Evolutionary conservation across 345 rosid genomes (phyloP), one percentile per base, ranked within the genome.

Genomic region (Pugionium cornutum): DNA sequence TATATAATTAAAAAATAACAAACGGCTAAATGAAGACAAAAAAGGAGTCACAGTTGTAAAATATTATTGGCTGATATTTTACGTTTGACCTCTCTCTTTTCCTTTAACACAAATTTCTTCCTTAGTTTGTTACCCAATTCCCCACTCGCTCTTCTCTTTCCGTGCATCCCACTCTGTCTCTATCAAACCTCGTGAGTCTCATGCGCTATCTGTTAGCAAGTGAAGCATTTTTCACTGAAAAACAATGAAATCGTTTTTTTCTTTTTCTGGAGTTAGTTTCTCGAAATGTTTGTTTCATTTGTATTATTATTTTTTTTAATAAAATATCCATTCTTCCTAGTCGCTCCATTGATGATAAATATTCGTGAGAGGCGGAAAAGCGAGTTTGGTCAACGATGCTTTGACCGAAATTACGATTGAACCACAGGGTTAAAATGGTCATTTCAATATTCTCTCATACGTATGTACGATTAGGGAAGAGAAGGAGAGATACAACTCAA

Each of bases 321-420:
- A 28, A 55, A 37, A 7, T 4, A 42, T 8, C 54, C 32, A n/a
- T 11, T 8, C 28, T 36, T 29, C 53, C 18, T 18, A 18, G 18
- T 18, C 18, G 18, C 18, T 18, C 18, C 18, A 18, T 18, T 18
- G 18, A 18, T 18, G 18, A 18, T 18, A 18, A 18, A 18, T 18
- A 18, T 18, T 18, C 18, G 18, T 18, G 18, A 18, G 18, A 18
- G 3, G 25, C 5, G 69, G 53, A 28, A 69, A 44, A 65, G 53
- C 26, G 42, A 32, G 6, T 59, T 67, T 72, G 82, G 89, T 88
- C 88, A 83, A 77, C 80, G 64, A 9, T 25, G 67, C 70, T 82
- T 88, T 88, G 85, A 86, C 83, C 45, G 11, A 4, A 64, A 62
- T 50, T 73, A 73, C 42, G 48, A 74, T 58, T 61, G 61, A 59